Base-by-base conservation (phyloP, 2,329 filamentous ascomycete species). In the Parastagonospora nodorum region DNA sequence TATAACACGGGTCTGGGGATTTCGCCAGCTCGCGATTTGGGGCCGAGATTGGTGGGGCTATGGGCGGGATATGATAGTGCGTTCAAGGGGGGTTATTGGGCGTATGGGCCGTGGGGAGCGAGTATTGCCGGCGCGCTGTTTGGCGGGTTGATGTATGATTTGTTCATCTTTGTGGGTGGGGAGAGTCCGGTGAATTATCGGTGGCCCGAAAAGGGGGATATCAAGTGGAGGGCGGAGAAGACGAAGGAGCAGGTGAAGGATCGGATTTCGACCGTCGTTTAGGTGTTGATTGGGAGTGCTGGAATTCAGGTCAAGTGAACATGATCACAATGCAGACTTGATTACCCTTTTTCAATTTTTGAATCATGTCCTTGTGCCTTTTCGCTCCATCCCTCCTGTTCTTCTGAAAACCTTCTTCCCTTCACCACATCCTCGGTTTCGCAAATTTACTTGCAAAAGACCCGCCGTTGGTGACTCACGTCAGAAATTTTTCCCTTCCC, bases 21-120 rank as follows among this genome's bases (percentile, higher is more conserved):
- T 54, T 89, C 89, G 59, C 73, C 88, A 36, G 87, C 87, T 16
- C 81, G 87, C 68, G 88, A 90, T 60, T 87, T 90, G 63, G 87
- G 87, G 0, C 87, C 87, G 2, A 78, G 87, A n/a, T 74, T 90
- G 24, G 81, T 88, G 51, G 82, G 82, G 1, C 87, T 85, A 64
- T 83, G 85, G 71, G 68, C 89, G 44, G 88, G 88, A 1, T 90
- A 90, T 64, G 84, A 84, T 1, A 72, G 84, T 44, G 60, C 67
- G 0, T 71, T 71, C 40, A 51, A 46, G 5, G 56, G 35, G 11
- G 57, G 58, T 1, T 71, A 68, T 46, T 70, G 67, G 66, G 63
- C 61, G 0, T 67, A 64, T 39, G 68, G 68, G 1, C 61, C 62
- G 1, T 65, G 64, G 44, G 61, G 58, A 9, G 66, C 66, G 2